These are phyloP conservation scores for Maudiozyma barnettii DNA, from an alignment of 805 yeast genomes.

Conservation along the genomic window DNA sequence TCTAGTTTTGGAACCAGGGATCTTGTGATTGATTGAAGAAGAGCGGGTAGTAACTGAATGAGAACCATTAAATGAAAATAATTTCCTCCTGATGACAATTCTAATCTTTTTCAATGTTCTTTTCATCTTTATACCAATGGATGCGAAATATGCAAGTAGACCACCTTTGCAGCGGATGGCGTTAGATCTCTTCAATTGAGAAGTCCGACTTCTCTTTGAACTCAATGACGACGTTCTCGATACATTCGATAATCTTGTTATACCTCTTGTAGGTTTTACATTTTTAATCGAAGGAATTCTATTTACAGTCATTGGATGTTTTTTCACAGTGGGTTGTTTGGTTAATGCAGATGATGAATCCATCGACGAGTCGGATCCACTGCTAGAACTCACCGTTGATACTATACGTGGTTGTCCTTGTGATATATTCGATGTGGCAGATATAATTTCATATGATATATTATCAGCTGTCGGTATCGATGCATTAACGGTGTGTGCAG, in stretches of 20 bases:
- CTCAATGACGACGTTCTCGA: not conserved
- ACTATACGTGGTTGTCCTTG: slow-evolving; percentile 2
- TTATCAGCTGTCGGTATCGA: slow-evolving; percentile 26
- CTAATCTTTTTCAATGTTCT: slow-evolving; percentile 23
- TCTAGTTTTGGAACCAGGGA: not conserved
- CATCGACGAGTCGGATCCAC: not conserved
- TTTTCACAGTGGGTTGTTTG: not conserved
- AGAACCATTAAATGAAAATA: slow-evolving; percentile 10
- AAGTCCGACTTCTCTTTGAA: not conserved
- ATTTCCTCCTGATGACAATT: slow-evolving; percentile 18
- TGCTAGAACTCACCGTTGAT: slow-evolving; percentile 1
- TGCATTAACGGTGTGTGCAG: not conserved
- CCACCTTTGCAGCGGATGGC: slow-evolving; percentile 34
- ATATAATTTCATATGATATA: slow-evolving; percentile 21
- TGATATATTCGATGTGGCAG: slow-evolving; percentile 5
- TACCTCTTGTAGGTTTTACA: slow-evolving; percentile 6
- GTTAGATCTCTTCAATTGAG: slow-evolving; percentile 18
- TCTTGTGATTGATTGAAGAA: not conserved
- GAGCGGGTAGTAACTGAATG: not conserved
- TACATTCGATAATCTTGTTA: not conserved
- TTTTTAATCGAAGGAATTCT: slow-evolving; percentile 14
- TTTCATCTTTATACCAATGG: slow-evolving; percentile 20
- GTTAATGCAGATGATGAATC: not conserved
- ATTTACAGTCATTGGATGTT: slow-evolving; percentile 2
- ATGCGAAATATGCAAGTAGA: slow-evolving; percentile 26